A percentile compares a stretch with the other conserved stretches of the same genome.
Conservation (phyloP, 345 rosid genomes). For the Lagerstroemia speciosa region DNA sequence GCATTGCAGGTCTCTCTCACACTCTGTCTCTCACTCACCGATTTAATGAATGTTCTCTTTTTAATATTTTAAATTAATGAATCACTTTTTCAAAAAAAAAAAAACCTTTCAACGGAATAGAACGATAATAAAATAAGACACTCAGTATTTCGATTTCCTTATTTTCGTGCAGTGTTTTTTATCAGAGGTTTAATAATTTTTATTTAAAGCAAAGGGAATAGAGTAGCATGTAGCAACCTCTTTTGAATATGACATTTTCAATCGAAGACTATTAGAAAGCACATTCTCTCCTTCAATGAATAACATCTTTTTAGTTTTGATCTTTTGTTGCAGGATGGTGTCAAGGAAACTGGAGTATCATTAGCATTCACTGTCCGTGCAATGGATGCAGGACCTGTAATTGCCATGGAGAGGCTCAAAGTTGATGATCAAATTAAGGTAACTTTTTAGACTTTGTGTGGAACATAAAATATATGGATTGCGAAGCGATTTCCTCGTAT, state of each 20-base stretch:
- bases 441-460: background rate
- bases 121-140: too few species aligned
- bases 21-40: too few species aligned
- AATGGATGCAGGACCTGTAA: conserved; percentile 88
- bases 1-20: conserved; percentile 52
- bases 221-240: too few species aligned
- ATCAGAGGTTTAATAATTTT: too few species aligned
- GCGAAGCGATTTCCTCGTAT: background rate
- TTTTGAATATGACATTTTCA: too few species aligned
- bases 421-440: conserved; percentile 87
- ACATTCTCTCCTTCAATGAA: background rate
- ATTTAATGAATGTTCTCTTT: too few species aligned
- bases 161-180: too few species aligned
- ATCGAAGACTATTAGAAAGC: background rate
- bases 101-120: too few species aligned
- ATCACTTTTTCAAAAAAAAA: too few species aligned
- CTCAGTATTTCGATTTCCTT: too few species aligned
- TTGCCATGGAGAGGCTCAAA: conserved; percentile 45
- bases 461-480: background rate
- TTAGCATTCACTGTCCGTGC: conserved; percentile 77
- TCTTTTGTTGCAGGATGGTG: conserved; percentile 65
- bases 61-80: too few species aligned
- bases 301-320: conserved; percentile 1
- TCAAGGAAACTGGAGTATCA: conserved; percentile 80
- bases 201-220: too few species aligned